Base-by-base conservation (phyloP, 768 basidiomycete genomes). In the Trametes sanguinea region DNA sequence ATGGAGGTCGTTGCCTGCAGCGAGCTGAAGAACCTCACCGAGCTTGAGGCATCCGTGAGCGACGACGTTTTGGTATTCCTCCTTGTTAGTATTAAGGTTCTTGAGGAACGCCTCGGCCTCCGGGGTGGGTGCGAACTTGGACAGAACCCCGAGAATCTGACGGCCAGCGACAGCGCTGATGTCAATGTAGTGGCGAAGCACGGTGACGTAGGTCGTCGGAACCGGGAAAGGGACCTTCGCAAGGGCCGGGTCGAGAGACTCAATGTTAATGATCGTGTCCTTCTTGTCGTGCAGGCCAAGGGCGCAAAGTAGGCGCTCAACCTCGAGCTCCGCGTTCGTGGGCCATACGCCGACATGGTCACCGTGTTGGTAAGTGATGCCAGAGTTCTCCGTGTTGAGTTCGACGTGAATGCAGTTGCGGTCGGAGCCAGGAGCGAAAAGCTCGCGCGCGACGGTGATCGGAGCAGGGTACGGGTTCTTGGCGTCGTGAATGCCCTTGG, bases 141-240 rank as follows among this genome's bases (percentile, higher is more conserved):
- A 85, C 53, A 98, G 78, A 33, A 86, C 80, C 45, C 92, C 92
- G 43, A 98, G 87, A 63, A 94, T 89, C 74, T 98, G 97, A 76
- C 96, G 90, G 76, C 94, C 94, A 16, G 90, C 94, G 57, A 95
- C 87, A 42, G 95, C 93, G 68, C 89, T 94, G 73, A 98, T 94
- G 72, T 99, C 96, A 73, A 98, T 88, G 75, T 99, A 99, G 78
- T 98, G 92, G 40, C 95, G 88, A 64, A 99, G 86, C 65, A 98
- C 94, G 51, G 94, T 90, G 62, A 81, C 85, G 69, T 97, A 98
- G 7, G 95, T 98, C 2, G 95, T 95, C 1, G 96, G 96, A 17
- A 95, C 91, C 11, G 97, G 96, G 88, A 98, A 99, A 16, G 96
- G 96, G 60, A 98, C 95, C 76, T 98, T 98, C 60, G 96, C 96